Conservation (phyloP, 805 yeast species). For the Maudiozyma serrabonitensis region DNA sequence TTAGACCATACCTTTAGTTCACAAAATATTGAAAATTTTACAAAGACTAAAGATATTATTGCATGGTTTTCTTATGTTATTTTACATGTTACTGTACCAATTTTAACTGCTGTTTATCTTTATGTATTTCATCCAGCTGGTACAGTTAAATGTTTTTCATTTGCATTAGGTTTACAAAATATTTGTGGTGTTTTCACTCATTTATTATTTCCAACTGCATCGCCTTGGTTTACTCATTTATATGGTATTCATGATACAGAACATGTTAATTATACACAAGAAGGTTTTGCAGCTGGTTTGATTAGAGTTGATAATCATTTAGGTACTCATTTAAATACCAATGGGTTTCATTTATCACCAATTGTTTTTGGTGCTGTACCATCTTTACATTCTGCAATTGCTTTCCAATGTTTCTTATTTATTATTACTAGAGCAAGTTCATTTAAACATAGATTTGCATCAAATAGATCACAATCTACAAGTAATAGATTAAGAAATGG, state of each 20-base stretch:
- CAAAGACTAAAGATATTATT: slow-evolving; percentile 39
- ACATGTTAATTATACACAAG: slow-evolving; percentile 49
- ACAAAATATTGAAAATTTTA: slow-evolving; percentile 30
- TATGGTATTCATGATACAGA: slow-evolving; percentile 43
- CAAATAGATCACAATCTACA: background rate
- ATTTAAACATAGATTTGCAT: slow-evolving; percentile 16
- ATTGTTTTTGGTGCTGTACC: slow-evolving; percentile 63
- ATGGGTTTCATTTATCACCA: slow-evolving; percentile 58
- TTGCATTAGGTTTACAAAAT: slow-evolving; percentile 52
- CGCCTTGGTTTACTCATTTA: slow-evolving; percentile 62
- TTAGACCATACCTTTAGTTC: slow-evolving; percentile 33
- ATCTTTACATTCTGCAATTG: slow-evolving; percentile 58
- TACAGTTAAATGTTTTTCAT: slow-evolving; percentile 41
- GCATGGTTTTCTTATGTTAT: slow-evolving; percentile 59
- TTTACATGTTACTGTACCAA: slow-evolving; percentile 51
- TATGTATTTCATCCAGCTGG: slow-evolving; percentile 64
- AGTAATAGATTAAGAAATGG: background rate
- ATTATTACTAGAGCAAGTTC: slow-evolving; percentile 32
- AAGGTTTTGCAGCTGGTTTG: slow-evolving; percentile 64
- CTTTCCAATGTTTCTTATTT: slow-evolving; percentile 38
- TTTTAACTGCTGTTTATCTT: slow-evolving; percentile 51
- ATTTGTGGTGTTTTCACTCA: slow-evolving; percentile 53
- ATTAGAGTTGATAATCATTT: slow-evolving; percentile 53
- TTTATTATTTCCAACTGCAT: slow-evolving; percentile 56
- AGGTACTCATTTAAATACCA: slow-evolving; percentile 49